A percentile compares a stretch with the other conserved stretches of the same genome.
These are phyloP conservation scores for Sonneratia alba DNA, from an alignment of 345 rosid genomes.

Conservation along the genomic window DNA sequence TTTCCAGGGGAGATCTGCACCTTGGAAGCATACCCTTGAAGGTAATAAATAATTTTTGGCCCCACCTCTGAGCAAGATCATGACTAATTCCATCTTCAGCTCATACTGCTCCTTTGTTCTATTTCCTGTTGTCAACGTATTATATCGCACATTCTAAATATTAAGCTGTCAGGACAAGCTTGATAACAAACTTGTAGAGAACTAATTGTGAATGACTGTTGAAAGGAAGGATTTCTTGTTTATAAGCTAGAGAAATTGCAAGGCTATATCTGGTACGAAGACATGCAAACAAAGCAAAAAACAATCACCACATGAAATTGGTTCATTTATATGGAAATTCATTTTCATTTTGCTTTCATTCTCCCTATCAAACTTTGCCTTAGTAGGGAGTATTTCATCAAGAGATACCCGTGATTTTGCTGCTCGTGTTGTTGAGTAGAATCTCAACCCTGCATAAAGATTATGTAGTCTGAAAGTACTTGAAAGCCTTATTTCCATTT, in stretches of 20 bases:
- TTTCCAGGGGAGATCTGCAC: constrained; percentile 76
- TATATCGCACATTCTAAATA: neutral
- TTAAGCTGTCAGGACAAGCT: neutral
- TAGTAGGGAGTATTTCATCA: neutral
- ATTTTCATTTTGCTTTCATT: neutral
- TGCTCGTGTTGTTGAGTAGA: neutral
- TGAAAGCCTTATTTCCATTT: neutral
- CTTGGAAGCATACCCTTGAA: constrained; percentile 95
- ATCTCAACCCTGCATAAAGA: neutral
- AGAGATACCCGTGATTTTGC: neutral
- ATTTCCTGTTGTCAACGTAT: neutral
- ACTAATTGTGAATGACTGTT: neutral
- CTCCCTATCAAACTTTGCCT: neutral
- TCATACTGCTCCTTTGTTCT: neutral
- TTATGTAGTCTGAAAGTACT: neutral
- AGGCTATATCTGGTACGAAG: neutral
- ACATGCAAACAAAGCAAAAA: neutral
- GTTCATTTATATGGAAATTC: neutral
- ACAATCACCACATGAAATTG: neutral
- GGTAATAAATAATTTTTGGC: constrained; percentile 32
- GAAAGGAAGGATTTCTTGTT: neutral
- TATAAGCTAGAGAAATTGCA: neutral
- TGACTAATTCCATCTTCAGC: neutral
- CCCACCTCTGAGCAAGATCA: neutral
- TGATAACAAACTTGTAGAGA: neutral